Evolutionary conservation across 805 yeast genomes (phyloP).

Genomic region (Saturnispora ahearnii): DNA sequence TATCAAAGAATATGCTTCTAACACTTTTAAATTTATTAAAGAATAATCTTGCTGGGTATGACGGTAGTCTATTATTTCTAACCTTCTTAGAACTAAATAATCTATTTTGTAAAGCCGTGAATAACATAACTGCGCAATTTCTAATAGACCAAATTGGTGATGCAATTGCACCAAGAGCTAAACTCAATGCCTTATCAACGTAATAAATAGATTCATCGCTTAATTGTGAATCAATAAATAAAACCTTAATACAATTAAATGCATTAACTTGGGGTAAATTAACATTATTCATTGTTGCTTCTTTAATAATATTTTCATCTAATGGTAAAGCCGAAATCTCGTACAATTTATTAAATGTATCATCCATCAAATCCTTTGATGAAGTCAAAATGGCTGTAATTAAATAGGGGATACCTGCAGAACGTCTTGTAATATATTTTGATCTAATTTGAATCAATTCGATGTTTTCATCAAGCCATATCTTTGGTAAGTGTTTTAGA

Average conservation of each 20-base stretch:
- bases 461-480: slow-evolving; percentile 56
- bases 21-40: slow-evolving; percentile 57
- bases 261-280: slow-evolving; percentile 94
- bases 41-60: slow-evolving; percentile 45
- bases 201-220: slow-evolving; percentile 41
- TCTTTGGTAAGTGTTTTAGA: slow-evolving; percentile 31
- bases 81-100: slow-evolving; percentile 55
- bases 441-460: slow-evolving; percentile 35
- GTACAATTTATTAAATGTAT: slow-evolving; percentile 44
- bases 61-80: slow-evolving; percentile 24
- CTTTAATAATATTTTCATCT: slow-evolving; percentile 21
- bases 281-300: slow-evolving; percentile 32
- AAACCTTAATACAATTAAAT: slow-evolving; percentile 68
- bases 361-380: slow-evolving; percentile 32
- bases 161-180: slow-evolving; percentile 55
- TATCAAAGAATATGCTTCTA: slow-evolving; percentile 37
- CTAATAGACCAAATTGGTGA: slow-evolving; percentile 76
- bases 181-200: slow-evolving; percentile 47
- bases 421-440: slow-evolving; percentile 75
- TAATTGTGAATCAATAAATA: slow-evolving; percentile 66
- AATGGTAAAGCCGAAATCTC: slow-evolving; percentile 47
- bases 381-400: slow-evolving; percentile 67
- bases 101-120: slow-evolving; percentile 73
- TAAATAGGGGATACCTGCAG: slow-evolving; percentile 85
- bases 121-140: slow-evolving; percentile 90